phyloP scores from a whole-genome alignment of 2,329 filamentous ascomycete genomes.

The Penicillium sp. region DNA sequence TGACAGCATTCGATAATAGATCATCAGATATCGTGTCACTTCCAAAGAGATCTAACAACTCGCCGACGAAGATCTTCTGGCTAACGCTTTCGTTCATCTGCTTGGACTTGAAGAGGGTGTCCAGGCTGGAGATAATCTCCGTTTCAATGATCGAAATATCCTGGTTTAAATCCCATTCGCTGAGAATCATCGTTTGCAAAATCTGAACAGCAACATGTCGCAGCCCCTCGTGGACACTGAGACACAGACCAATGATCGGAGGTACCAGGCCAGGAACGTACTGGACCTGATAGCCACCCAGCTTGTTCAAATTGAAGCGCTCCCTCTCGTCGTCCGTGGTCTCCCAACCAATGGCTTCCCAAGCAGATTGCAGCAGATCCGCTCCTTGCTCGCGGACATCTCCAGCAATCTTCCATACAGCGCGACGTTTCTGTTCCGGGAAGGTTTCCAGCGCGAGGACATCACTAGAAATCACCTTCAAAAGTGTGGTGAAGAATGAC shows the following conservation, averaged over 20 bases:
- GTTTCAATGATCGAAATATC: constrained; percentile 89
- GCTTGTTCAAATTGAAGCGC: constrained; percentile 74
- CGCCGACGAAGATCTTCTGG: constrained; percentile 87
- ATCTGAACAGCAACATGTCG: constrained; percentile 89
- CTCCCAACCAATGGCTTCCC: constrained; percentile 98
- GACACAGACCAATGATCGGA: constrained; percentile 87
- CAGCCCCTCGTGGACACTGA: constrained; percentile 91
- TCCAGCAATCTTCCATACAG: constrained; percentile 98
- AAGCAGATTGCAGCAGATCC: constrained; percentile 76
- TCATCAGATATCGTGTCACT: constrained; percentile 68
- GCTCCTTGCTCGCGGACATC: constrained; percentile 92
- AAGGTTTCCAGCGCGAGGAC: constrained; percentile 91
- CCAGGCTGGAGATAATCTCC: constrained; percentile 92
- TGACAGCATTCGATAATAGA: constrained; percentile 71
- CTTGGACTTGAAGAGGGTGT: constrained; percentile 85
- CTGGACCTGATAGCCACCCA: constrained; percentile 97
- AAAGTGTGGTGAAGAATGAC: constrained; percentile 81
- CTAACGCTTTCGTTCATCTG: constrained; percentile 82
- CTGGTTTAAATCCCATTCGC: constrained; percentile 94
- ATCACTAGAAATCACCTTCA: constrained; percentile 85
- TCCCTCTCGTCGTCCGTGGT: constrained; percentile 74
- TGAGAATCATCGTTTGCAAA: constrained; percentile 95
- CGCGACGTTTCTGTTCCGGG: constrained; percentile 90
- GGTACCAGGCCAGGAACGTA: constrained; percentile 91
- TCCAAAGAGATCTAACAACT: constrained; percentile 78